Evolutionary conservation across 176 grass and related monocot species (phyloP).

Genomic region (Melocanna baccifera): DNA sequence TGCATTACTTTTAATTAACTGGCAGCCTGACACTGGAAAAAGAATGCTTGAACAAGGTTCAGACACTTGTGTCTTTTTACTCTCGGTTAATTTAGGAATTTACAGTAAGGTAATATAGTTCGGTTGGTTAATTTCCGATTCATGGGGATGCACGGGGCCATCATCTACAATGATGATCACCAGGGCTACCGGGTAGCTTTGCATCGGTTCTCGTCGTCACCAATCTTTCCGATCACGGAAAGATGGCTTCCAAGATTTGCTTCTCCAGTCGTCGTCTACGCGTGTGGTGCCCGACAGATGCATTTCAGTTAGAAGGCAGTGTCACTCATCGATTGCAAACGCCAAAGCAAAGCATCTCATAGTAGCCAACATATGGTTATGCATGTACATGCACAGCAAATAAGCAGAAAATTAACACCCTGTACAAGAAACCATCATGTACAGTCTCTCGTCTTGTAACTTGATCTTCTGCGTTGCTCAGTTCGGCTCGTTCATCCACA

Average conservation of each 20-base stretch:
- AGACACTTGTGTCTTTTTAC: neutral
- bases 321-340: slow-evolving; percentile 12
- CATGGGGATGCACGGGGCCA: neutral
- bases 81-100: neutral
- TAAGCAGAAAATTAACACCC: too few species aligned
- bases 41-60: neutral
- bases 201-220: slow-evolving; percentile 13
- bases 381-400: too few species aligned
- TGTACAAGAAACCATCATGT: too few species aligned
- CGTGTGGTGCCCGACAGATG: slow-evolving; percentile 9
- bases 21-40: too few species aligned
- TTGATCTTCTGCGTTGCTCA: too few species aligned
- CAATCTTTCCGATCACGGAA: slow-evolving; percentile 51
- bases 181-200: neutral
- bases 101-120: neutral
- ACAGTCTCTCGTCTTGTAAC: too few species aligned
- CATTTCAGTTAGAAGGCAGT: neutral
- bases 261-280: neutral
- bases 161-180: neutral
- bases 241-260: slow-evolving; percentile 55
- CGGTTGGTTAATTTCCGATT: neutral
- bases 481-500: too few species aligned
- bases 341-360: neutral
- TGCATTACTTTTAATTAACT: neutral
- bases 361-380: too few species aligned